Percentiles rank a stretch among this genome's conserved stretches.
phyloP scores from a whole-genome alignment of 768 basidiomycete genomes.

The Piloderma croceum region DNA sequence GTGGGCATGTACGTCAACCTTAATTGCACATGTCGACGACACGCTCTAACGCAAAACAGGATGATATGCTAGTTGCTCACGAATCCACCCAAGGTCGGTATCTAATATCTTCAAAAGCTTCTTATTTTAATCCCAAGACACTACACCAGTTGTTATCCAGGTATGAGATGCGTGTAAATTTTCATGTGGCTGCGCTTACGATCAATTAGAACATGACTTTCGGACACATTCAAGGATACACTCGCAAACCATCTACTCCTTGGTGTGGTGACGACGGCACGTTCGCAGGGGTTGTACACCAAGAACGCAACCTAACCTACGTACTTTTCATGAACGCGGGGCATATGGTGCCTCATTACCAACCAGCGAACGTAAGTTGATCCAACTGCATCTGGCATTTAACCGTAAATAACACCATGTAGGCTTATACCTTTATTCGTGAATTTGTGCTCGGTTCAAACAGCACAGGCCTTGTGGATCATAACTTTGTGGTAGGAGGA shows the following conservation, averaged over 20 bases:
- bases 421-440: constrained; percentile 61
- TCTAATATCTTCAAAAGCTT: neutral
- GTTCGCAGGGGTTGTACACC: constrained; percentile 65
- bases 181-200: no score
- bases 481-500: constrained; percentile 41
- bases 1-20: no score
- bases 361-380: no score
- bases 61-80: constrained; percentile 62
- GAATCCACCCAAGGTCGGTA: constrained; percentile 54
- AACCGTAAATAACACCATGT: no score
- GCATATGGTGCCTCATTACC: constrained; percentile 32
- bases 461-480: constrained; percentile 49
- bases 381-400: no score
- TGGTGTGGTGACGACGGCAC: constrained; percentile 58
- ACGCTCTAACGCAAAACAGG: no score
- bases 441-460: constrained; percentile 67
- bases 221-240: constrained; percentile 71
- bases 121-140: no score
- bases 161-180: no score
- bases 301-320: constrained; percentile 60
- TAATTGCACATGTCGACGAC: no score
- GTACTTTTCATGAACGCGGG: constrained; percentile 33
- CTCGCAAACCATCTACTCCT: constrained; percentile 58
- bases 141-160: constrained; percentile 50
- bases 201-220: constrained; percentile 85